Conservation (phyloP, 345 rosid genomes). For the Syzygium oleosum region DNA sequence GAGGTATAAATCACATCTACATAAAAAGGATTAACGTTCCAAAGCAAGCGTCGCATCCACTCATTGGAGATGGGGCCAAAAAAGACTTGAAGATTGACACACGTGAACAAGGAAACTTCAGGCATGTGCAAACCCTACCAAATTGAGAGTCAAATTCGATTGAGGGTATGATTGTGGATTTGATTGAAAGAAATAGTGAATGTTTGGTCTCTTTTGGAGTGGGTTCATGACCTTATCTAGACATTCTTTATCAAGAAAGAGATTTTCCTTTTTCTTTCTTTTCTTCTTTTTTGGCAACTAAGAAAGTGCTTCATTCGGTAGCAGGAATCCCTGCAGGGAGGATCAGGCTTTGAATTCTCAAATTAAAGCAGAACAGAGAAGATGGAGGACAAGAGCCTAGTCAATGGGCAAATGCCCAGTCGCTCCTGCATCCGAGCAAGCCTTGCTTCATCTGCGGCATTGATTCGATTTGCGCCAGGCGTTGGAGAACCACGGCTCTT, state of each 20-base stretch:
- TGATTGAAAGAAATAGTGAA: neutral
- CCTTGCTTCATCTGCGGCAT: neutral
- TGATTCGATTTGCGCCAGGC: neutral
- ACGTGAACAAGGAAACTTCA: neutral
- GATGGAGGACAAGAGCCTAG: neutral
- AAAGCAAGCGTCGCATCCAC: neutral
- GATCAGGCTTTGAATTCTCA: neutral
- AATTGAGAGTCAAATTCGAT: neutral
- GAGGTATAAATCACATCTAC: neutral
- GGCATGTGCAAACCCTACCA: neutral
- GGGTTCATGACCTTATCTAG: neutral
- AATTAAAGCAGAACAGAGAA: neutral
- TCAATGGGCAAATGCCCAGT: neutral
- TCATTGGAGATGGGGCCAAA: neutral
- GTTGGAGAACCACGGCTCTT: accelerated
- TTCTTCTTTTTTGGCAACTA: too few species aligned
- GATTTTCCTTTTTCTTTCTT: too few species aligned
- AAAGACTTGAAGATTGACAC: neutral
- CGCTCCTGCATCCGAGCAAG: neutral
- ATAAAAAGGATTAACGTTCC: neutral
- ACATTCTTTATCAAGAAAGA: neutral
- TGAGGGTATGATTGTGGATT: neutral
- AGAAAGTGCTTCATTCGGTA: neutral
- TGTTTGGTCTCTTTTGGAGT: neutral
- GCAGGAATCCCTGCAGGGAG: neutral